These are phyloP conservation scores for Crepidotus variabilis DNA, from an alignment of 768 basidiomycete species.

Conservation along the genomic window DNA sequence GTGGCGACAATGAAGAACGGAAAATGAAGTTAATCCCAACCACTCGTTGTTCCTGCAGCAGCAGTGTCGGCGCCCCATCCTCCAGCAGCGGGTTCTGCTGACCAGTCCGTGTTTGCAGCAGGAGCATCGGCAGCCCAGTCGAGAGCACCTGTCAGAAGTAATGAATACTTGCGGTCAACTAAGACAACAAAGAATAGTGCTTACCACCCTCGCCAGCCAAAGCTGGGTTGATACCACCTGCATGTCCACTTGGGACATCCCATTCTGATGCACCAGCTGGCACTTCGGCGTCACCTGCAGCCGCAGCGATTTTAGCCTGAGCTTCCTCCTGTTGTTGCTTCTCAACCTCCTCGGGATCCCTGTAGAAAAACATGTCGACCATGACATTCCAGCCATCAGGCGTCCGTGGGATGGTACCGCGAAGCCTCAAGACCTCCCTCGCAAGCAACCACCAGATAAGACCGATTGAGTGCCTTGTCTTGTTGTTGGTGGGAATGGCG, in stretches of 20 bases:
- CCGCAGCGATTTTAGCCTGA: slow-evolving; percentile 74
- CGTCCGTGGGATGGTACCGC: slow-evolving; percentile 90
- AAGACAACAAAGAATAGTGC: slow-evolving; percentile 14
- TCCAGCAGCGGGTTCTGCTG: slow-evolving; percentile 69
- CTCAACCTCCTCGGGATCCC: slow-evolving; percentile 99
- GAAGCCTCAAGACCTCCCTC: slow-evolving; percentile 94
- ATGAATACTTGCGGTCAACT: slow-evolving; percentile 1
- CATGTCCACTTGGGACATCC: slow-evolving; percentile 69
- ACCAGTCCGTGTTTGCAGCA: slow-evolving; percentile 70
- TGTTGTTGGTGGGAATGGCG: slow-evolving; percentile 99
- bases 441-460: slow-evolving; percentile 97
- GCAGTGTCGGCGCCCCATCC: slow-evolving; percentile 42
- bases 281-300: slow-evolving; percentile 48
- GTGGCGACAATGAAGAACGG: slow-evolving; percentile 2
- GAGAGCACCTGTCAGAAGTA: slow-evolving; percentile 49
- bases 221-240: slow-evolving; percentile 76
- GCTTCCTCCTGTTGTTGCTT: slow-evolving; percentile 95
- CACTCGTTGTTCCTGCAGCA: slow-evolving; percentile 25
- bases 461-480: slow-evolving; percentile 95
- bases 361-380: slow-evolving; percentile 99
- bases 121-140: slow-evolving; percentile 80
- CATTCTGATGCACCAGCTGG: slow-evolving; percentile 52
- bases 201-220: slow-evolving; percentile 63
- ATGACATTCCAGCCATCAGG: slow-evolving; percentile 96
- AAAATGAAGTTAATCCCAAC: slow-evolving; percentile 33